Evolutionary conservation across 441 rosid species (phyloP), one percentile per base, ranked within the genome.

Genomic region (Breynia disticha): DNA sequence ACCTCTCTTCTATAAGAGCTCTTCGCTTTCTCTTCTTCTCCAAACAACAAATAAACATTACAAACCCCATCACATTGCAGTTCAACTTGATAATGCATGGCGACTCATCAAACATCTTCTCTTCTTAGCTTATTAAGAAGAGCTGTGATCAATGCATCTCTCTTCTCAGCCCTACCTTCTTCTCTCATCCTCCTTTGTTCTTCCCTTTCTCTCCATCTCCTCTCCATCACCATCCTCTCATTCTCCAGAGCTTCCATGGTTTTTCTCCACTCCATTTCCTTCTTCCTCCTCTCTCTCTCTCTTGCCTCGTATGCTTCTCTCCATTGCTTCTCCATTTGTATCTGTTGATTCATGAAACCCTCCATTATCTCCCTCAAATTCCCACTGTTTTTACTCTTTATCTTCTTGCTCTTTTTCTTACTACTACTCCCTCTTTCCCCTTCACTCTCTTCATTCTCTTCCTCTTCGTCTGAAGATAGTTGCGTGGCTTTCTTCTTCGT

Each of bases 111-210:
- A 47, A 59, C 59, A 39, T 79, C 83, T 59, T 85, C 82, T 76
- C 86, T 78, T 39, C 65, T 70, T 38, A 93, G 76, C 70, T 84
- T 88, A 70, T 76, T 80, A 50, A 93, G 66, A 32, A 93, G 79
- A 22, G 88, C 86, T 16, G 84, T 80, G 60, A 93, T 76, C 20
- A 93, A 87, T 16, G 82, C 76, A 54, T 93, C 99, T 60, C 97
- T 81, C 59, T 77, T 93, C 70, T 88, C 96, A 59, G 99, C 97
- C 81, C 95, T 79, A 76, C 75, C 84, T 63, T 93, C 99, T 48
- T 88, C 96, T 63, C 96, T 84, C 43, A 75, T 48, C 48, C 86
- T 76, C 55, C 95, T 80, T 75, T 88, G 93, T 62, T 93, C 97
- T 55, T 86, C 99, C 69, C 77, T 76, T 52, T 93, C 96, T 67